phyloP scores from a whole-genome alignment of 805 yeast species.

The Lachancea meyersii region DNA sequence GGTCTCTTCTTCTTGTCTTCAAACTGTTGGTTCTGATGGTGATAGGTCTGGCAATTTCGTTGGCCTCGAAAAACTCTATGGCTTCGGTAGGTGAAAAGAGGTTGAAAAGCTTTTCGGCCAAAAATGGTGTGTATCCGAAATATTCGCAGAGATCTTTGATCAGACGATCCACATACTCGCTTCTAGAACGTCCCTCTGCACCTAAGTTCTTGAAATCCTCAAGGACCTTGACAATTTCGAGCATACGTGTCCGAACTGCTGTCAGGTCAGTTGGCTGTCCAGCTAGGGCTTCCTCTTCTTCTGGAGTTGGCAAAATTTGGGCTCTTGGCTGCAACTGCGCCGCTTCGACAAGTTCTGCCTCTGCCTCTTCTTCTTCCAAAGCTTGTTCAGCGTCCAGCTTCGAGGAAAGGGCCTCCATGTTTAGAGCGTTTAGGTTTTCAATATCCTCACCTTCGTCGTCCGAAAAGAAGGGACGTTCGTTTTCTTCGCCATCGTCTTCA shows the following conservation, averaged over 20 bases:
- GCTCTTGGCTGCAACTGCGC: slow-evolving; percentile 66
- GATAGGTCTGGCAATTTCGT: slow-evolving; percentile 92
- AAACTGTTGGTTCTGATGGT: slow-evolving; percentile 97
- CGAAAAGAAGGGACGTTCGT: slow-evolving; percentile 67
- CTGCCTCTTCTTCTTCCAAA: slow-evolving; percentile 57
- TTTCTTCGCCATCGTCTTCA: slow-evolving; percentile 31
- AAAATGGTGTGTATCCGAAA: slow-evolving; percentile 85
- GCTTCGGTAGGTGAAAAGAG: slow-evolving; percentile 94
- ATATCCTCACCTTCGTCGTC: slow-evolving; percentile 67
- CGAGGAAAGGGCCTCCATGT: slow-evolving; percentile 73
- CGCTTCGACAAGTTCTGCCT: slow-evolving; percentile 53
- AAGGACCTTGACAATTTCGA: slow-evolving; percentile 88
- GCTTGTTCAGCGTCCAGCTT: slow-evolving; percentile 55
- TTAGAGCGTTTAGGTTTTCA: slow-evolving; percentile 68
- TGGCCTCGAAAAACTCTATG: slow-evolving; percentile 96
- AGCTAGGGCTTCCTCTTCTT: slow-evolving; percentile 52
- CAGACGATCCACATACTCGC: slow-evolving; percentile 73
- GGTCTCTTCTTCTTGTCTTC: slow-evolving; percentile 88
- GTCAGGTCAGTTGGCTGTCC: slow-evolving; percentile 68
- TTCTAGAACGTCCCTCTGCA: slow-evolving; percentile 81
- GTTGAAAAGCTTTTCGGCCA: slow-evolving; percentile 91
- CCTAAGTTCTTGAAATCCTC: slow-evolving; percentile 80
- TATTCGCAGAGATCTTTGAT: slow-evolving; percentile 83
- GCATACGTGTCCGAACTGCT: slow-evolving; percentile 84
- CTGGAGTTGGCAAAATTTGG: slow-evolving; percentile 62